These are phyloP conservation scores for Aschersonia sp. DNA, from an alignment of 2,329 filamentous ascomycete species.

Conservation along the genomic window DNA sequence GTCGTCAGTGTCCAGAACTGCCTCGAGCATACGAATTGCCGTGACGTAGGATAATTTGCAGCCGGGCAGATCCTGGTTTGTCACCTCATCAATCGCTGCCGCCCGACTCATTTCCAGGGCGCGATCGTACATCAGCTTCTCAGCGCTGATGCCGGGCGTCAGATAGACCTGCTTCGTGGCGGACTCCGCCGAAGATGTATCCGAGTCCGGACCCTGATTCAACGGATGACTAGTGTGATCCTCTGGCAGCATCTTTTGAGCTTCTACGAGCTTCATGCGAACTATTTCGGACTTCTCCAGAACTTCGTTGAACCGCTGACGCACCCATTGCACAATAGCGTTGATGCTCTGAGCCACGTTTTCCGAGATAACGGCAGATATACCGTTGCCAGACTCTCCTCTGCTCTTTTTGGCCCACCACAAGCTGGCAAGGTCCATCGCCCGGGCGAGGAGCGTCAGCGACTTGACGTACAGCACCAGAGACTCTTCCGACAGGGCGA, in stretches of 20 bases:
- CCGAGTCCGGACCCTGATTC: slow-evolving; percentile 52
- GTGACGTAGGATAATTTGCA: slow-evolving; percentile 91
- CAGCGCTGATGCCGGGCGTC: slow-evolving; percentile 79
- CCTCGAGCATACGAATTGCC: slow-evolving; percentile 87
- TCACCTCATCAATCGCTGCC: slow-evolving; percentile 90
- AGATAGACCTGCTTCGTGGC: slow-evolving; percentile 69
- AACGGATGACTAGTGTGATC: slow-evolving; percentile 78
- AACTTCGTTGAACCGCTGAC: slow-evolving; percentile 88
- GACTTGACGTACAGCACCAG: slow-evolving; percentile 94
- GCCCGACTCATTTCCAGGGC: slow-evolving; percentile 92
- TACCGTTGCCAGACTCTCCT: slow-evolving; percentile 34
- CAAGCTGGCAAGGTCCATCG: slow-evolving; percentile 83
- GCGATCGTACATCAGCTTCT: slow-evolving; percentile 96
- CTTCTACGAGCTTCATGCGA: slow-evolving; percentile 73
- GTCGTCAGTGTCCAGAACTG: slow-evolving; percentile 72
- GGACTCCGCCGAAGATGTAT: slow-evolving; percentile 41
- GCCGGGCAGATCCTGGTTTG: slow-evolving; percentile 71
- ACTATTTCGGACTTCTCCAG: slow-evolving; percentile 92
- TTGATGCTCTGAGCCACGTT: slow-evolving; percentile 62
- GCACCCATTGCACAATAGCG: slow-evolving; percentile 89
- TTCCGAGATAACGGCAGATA: slow-evolving; percentile 27
- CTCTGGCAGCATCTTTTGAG: slow-evolving; percentile 67
- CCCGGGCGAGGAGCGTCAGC: slow-evolving; percentile 74
- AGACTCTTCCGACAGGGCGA: slow-evolving; percentile 84
- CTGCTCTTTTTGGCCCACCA: slow-evolving; percentile 80